phyloP scores from a whole-genome alignment of 2,329 filamentous ascomycete genomes.

The Pleomassaria siparia region DNA sequence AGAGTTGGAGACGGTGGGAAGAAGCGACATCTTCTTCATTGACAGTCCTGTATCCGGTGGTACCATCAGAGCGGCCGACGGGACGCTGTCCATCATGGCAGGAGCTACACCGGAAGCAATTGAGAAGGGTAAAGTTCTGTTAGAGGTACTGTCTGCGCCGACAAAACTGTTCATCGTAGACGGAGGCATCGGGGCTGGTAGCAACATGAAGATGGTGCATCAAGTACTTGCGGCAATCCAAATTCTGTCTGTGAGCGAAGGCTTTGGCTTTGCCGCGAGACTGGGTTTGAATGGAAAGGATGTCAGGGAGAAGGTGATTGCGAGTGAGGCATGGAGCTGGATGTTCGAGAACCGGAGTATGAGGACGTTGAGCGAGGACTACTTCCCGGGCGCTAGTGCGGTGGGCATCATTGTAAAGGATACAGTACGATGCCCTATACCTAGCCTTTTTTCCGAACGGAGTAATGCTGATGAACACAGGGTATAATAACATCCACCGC shows the following conservation, averaged over 20 bases:
- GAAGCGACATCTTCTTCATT: slow-evolving; percentile 66
- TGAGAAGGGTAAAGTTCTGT: slow-evolving; percentile 58
- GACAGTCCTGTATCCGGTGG: slow-evolving; percentile 75
- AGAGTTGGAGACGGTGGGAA: slow-evolving; percentile 57
- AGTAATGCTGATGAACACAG: slow-evolving; percentile 22
- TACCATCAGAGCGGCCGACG: slow-evolving; percentile 66
- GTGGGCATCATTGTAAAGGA: slow-evolving; percentile 53
- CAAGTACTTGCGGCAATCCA: slow-evolving; percentile 62
- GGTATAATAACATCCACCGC: slow-evolving; percentile 70
- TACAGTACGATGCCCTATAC: slow-evolving; percentile 30
- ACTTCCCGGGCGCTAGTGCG: slow-evolving; percentile 47
- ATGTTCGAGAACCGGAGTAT: slow-evolving; percentile 61
- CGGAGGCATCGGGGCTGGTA: slow-evolving; percentile 56
- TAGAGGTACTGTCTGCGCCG: slow-evolving; percentile 64
- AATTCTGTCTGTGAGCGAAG: slow-evolving; percentile 58
- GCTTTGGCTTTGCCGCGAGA: slow-evolving; percentile 58
- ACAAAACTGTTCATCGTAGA: slow-evolving; percentile 60
- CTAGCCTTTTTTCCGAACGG: not conserved
- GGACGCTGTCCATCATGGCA: slow-evolving; percentile 76
- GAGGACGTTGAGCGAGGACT: slow-evolving; percentile 56
- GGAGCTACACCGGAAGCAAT: slow-evolving; percentile 61
- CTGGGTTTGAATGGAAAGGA: slow-evolving; percentile 55
- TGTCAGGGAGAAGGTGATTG: slow-evolving; percentile 53
- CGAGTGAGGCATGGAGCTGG: slow-evolving; percentile 50
- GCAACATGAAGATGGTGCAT: slow-evolving; percentile 61